Evolutionary conservation across 805 yeast genomes (phyloP).

Genomic region (Peterozyma toletana): DNA sequence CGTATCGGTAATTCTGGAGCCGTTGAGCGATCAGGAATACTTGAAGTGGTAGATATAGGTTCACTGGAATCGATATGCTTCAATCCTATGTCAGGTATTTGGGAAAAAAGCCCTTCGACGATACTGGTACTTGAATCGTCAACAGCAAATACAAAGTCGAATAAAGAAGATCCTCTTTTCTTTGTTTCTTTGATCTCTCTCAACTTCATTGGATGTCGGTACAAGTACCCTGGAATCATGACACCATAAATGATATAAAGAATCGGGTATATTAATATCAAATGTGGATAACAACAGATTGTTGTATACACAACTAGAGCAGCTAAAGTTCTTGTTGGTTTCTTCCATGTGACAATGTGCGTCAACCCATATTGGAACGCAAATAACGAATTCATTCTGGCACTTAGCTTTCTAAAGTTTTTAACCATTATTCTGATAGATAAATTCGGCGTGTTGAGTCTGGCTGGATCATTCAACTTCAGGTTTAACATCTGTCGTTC

Average conservation of each 20-base stretch:
- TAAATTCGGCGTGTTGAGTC: conserved; percentile 39
- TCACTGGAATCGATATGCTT: conserved; percentile 8
- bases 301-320: conserved; percentile 54
- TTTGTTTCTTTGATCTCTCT: conserved; percentile 36
- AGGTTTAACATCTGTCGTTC: conserved; percentile 36
- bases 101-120: conserved; percentile 1
- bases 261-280: conserved; percentile 58
- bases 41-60: not conserved
- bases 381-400: conserved; percentile 50
- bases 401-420: conserved; percentile 51
- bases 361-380: conserved; percentile 54
- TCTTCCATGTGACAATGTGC: conserved; percentile 65
- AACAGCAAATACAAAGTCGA: conserved; percentile 26
- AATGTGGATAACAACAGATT: conserved; percentile 64
- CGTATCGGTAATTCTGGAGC: too few relatives aligned
- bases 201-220: conserved; percentile 55
- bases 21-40: too few relatives aligned
- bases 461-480: conserved; percentile 35
- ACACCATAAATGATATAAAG: conserved; percentile 46
- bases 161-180: conserved; percentile 46
- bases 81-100: conserved; percentile 8
- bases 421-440: conserved; percentile 49
- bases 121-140: conserved; percentile 8
- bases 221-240: conserved; percentile 63
- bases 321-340: conserved; percentile 63